These are phyloP conservation scores for Ustilago loliicola DNA, from an alignment of 1,284 basidiomycete species.

Conservation along the genomic window DNA sequence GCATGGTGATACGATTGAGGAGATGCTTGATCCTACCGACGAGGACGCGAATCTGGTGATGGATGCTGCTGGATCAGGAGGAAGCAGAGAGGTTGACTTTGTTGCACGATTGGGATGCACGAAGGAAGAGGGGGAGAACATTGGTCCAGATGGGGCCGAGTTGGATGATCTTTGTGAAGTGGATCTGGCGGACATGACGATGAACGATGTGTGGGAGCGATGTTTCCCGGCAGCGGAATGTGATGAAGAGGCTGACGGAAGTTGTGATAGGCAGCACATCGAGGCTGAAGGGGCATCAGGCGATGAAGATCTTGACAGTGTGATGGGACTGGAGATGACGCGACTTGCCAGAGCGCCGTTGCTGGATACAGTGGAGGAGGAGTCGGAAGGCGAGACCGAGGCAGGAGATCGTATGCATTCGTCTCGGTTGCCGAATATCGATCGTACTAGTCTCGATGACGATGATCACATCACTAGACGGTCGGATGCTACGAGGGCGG, in stretches of 20 bases:
- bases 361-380: conserved; percentile 36
- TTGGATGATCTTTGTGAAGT: conserved; percentile 6
- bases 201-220: conserved; percentile 27
- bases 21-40: conserved; percentile 15
- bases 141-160: neutral
- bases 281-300: neutral
- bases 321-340: conserved; percentile 17
- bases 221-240: neutral
- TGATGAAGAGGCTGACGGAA: neutral
- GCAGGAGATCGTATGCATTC: neutral
- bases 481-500: too few relatives aligned
- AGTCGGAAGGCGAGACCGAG: conserved; percentile 17
- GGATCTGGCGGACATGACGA: conserved; percentile 26
- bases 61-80: neutral
- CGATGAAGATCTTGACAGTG: neutral
- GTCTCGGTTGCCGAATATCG: too few relatives aligned
- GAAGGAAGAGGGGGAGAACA: neutral
- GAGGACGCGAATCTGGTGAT: neutral
- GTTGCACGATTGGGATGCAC: neutral
- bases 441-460: too few relatives aligned
- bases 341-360: conserved; percentile 37
- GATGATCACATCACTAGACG: too few relatives aligned
- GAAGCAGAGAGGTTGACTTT: neutral
- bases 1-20: conserved; percentile 22
- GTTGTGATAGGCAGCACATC: too few relatives aligned